These are phyloP conservation scores for Candida jianshihensis DNA, from an alignment of 805 yeast species.

Conservation along the genomic window DNA sequence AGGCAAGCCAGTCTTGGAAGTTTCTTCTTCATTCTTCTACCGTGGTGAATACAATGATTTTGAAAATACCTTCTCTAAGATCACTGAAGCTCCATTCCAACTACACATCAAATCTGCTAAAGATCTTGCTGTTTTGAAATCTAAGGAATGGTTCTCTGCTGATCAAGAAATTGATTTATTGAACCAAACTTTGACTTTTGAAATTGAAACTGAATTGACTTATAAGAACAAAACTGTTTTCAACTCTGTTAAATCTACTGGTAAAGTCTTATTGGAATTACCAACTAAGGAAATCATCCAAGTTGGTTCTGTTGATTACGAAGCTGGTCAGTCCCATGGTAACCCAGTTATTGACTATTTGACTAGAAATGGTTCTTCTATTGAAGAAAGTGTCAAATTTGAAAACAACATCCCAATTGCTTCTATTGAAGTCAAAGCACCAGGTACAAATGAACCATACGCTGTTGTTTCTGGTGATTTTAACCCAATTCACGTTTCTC, in stretches of 20 bases:
- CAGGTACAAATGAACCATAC: slow-evolving; percentile 93
- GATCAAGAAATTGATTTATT: slow-evolving; percentile 65
- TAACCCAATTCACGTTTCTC: slow-evolving; percentile 96
- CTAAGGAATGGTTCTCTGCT: slow-evolving; percentile 97
- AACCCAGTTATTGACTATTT: slow-evolving; percentile 96
- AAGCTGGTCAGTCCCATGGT: slow-evolving; percentile 90
- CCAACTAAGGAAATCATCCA: slow-evolving; percentile 86
- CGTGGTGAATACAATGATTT: slow-evolving; percentile 87
- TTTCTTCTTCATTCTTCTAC: slow-evolving; percentile 91
- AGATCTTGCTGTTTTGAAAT: slow-evolving; percentile 87
- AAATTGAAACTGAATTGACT: slow-evolving; percentile 77
- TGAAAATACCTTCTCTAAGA: slow-evolving; percentile 87
- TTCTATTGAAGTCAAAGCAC: slow-evolving; percentile 60
- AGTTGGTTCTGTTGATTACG: slow-evolving; percentile 78
- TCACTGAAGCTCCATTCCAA: slow-evolving; percentile 81
- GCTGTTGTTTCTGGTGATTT: slow-evolving; percentile 97
- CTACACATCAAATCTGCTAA: slow-evolving; percentile 64
- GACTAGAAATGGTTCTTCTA: slow-evolving; percentile 82
- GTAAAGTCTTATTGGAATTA: slow-evolving; percentile 80
- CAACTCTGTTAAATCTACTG: slow-evolving; percentile 75
- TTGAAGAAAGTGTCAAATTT: slow-evolving; percentile 88
- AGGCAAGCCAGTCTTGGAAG: slow-evolving; percentile 81
- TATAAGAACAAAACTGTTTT: slow-evolving; percentile 72
- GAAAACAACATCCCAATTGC: slow-evolving; percentile 87
- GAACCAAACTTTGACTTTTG: slow-evolving; percentile 77